Base-by-base conservation (phyloP, 169 alveolate genomes). In the Pseudocohnilembus persalinus region DNA sequence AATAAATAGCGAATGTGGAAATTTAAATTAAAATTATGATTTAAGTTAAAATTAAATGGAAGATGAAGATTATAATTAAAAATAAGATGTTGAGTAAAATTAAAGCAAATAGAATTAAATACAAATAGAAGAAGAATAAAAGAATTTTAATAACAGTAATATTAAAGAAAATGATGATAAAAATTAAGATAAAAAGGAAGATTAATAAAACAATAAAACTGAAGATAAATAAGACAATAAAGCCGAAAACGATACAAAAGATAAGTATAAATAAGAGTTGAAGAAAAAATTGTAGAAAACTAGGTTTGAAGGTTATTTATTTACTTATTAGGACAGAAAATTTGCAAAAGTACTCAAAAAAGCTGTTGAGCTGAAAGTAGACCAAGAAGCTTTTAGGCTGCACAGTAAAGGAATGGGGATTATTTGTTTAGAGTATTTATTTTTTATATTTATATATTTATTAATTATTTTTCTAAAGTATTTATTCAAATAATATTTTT, bases 341-440 rank as follows among this genome's bases (percentile, higher is more conserved):
- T 83, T 91, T 82, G 92, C 95, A 79, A 83, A 90, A 78, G 83
- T 90, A 29, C 83, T 91, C 29, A 74, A 87, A 28, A 78, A 90
- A 82, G 84, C 75, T 32, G 83, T 83, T 74, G 83, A 90, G 65
- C 77, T 88, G 49, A 84, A 74, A 28, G 74, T 77, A 35, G 88
- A 88, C 35, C 63, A 77, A 77, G 93, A 89, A 25, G 90, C 88
- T 32, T 93, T 90, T 81, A 88, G 94, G 79, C 75, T 93, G 29
- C 94, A 93, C 86, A 85, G 95, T 30, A 95, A 95, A 90, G 98
- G 98, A 25, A 93, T 95, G 31, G 98, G 98, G 73, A 91, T 95
- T 16, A 90, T 93, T 79, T 95, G 98, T 73, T 87, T 85, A 65
- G 89, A 90, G 85, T 87, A 88, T 80, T 11, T 49, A 20, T 11